Evolutionary conservation across 805 yeast species (phyloP).

Genomic region (Ogataea parapolymorpha): DNA sequence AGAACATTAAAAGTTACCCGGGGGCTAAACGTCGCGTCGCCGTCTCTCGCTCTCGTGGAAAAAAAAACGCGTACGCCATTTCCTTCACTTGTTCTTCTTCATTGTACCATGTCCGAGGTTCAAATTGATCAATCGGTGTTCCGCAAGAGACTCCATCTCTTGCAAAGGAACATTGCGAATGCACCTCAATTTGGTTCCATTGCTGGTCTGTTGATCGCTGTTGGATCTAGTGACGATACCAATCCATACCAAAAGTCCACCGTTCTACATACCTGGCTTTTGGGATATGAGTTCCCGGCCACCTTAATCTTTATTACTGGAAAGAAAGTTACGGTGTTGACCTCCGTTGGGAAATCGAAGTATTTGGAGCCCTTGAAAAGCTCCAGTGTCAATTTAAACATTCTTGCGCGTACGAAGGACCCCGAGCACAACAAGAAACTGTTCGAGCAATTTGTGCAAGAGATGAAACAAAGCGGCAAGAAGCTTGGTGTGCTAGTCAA

Average conservation of each 20-base stretch:
- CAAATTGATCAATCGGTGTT: conserved; percentile 51
- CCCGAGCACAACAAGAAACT: conserved; percentile 66
- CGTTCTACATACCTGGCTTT: conserved; percentile 82
- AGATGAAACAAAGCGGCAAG: conserved; percentile 39
- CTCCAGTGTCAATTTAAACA: conserved; percentile 38
- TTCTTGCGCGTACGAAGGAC: conserved; percentile 82
- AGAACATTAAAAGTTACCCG: conserved; percentile 7
- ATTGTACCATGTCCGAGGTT: conserved; percentile 51
- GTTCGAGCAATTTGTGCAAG: conserved; percentile 54
- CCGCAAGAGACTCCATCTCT: conserved; percentile 47
- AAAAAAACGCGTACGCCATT: conserved; percentile 9
- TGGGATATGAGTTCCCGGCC: conserved; percentile 96
- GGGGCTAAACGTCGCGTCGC: conserved; percentile 8
- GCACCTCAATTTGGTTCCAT: conserved; percentile 40
- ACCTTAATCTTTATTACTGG: conserved; percentile 67
- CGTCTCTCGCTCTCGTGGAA: conserved; percentile 1
- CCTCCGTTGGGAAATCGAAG: conserved; percentile 82
- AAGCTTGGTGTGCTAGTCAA: conserved; percentile 67
- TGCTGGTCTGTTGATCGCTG: conserved; percentile 57
- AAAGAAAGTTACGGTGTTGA: conserved; percentile 59
- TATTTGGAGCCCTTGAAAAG: conserved; percentile 60
- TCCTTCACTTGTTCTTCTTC: conserved; percentile 6
- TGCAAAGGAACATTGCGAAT: conserved; percentile 35
- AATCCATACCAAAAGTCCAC: conserved; percentile 89
- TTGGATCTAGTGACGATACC: conserved; percentile 84